Percentiles rank a stretch among this genome's conserved stretches.
These are phyloP conservation scores for Xylaria acuta DNA, from an alignment of 495 filamentous ascomycete species.

Conservation along the genomic window DNA sequence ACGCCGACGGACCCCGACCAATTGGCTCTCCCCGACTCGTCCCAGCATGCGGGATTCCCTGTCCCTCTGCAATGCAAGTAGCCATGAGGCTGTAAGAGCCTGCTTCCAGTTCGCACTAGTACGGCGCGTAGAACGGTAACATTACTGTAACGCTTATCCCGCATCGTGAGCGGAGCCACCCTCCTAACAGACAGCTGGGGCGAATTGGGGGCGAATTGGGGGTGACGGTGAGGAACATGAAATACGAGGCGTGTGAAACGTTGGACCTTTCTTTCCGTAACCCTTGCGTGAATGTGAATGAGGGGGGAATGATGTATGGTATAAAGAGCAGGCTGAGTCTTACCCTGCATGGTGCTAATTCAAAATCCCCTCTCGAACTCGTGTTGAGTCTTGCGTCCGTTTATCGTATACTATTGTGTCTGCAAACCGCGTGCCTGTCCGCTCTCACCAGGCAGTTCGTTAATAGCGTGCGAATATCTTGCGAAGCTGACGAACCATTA, in stretches of 20 bases:
- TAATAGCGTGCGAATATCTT: not conserved
- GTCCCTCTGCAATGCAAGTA: not conserved
- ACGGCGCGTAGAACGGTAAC: not conserved
- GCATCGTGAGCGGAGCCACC: slow-evolving; percentile 9
- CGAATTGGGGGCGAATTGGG: not conserved
- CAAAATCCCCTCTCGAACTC: not conserved
- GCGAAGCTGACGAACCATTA: not conserved
- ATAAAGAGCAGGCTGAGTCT: slow-evolving; percentile 23
- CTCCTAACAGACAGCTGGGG: not conserved
- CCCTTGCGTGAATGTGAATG: not conserved
- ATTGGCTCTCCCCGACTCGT: not conserved
- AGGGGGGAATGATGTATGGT: not conserved
- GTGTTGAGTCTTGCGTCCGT: not conserved
- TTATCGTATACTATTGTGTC: not conserved
- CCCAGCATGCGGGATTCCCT: not conserved
- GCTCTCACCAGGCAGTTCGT: not conserved
- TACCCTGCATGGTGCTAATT: not conserved
- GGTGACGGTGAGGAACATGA: not conserved
- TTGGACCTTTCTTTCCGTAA: not conserved
- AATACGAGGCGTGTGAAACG: slow-evolving; percentile 14
- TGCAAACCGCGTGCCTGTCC: not conserved
- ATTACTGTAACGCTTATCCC: slow-evolving; percentile 13
- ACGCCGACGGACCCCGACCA: not conserved
- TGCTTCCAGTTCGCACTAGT: not conserved
- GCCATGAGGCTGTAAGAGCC: slow-evolving; percentile 3